Base-by-base conservation (phyloP, 768 basidiomycete genomes). In the Lactarius hengduanensis region DNA sequence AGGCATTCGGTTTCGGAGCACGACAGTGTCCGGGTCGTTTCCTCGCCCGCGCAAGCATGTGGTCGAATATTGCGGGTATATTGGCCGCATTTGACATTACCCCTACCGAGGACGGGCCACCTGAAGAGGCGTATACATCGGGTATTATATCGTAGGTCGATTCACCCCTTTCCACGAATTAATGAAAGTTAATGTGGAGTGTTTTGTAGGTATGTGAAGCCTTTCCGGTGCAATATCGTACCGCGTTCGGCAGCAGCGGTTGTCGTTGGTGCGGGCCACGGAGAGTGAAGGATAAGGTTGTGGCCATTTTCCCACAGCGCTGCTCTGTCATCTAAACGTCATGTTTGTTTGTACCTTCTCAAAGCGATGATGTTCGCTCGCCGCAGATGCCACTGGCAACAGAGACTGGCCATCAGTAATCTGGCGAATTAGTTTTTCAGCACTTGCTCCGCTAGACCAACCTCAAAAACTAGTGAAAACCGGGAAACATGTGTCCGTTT, bases 171-270 rank as follows among this genome's bases (percentile, higher is more conserved):
- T 54, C 53, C 22, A 54, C 1, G 28, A n/a, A 40, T 6, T 16
- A 40, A 8, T 9, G 11, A 54, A 40, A 40, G 15, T 4, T 40
- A 40, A 40, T 40, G 5, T 40, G 5, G 13, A 28, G 16, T 4
- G 6, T 56, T 56, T 32, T 18, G 30, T 56, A 56, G 55, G 6
- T 56, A 57, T 57, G 56, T 57, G 16, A 34, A 57, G 32, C 56
- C 32, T n/a, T 57, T 57, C 56, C 30, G 18, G 8, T 57, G 56
- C 34, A 30, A 57, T 22, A 57, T 57, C 56, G 18, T 9, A 18
- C 56, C 56, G 1, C 28, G 56, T 10, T 57, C 32, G 18, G 32
- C 18, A 18, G 0, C 47, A 2, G 22, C 47, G 0, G 22, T n/a
- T 13, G 13, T 26, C 50, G 13, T 53, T 53, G 2, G 50, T 57